A percentile compares a stretch with the other conserved stretches of the same genome.
phyloP scores from a whole-genome alignment of 495 filamentous ascomycete species.

The Hypoxylon fuscum region DNA sequence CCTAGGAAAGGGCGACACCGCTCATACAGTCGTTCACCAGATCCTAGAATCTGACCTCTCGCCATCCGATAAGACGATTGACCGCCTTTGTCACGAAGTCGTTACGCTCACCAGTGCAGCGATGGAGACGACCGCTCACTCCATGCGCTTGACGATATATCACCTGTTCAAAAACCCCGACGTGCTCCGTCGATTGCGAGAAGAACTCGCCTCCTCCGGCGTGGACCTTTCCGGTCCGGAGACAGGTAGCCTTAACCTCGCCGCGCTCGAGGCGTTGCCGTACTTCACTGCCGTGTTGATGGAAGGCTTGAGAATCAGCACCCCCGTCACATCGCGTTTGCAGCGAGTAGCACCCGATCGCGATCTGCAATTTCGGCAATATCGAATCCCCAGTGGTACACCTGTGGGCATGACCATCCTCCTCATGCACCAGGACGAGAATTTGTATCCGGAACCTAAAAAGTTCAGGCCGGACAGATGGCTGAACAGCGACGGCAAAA shows the following conservation, averaged over 20 bases:
- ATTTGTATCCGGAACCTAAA: slow-evolving; percentile 27
- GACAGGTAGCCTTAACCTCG: neutral
- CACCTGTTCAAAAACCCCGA: slow-evolving; percentile 29
- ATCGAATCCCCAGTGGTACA: slow-evolving; percentile 38
- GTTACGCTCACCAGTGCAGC: slow-evolving; percentile 33
- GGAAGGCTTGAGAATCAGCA: slow-evolving; percentile 42
- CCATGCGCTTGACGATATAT: slow-evolving; percentile 35
- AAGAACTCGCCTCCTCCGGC: slow-evolving; percentile 20
- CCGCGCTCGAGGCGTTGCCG: slow-evolving; percentile 36
- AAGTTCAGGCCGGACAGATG: slow-evolving; percentile 31
- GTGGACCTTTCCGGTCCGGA: neutral
- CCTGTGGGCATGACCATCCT: slow-evolving; percentile 45
- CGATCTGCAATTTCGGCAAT: neutral
- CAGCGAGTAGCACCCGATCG: neutral
- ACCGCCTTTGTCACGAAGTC: slow-evolving; percentile 37
- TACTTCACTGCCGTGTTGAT: slow-evolving; percentile 46
- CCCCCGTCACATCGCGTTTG: neutral
- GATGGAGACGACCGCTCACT: slow-evolving; percentile 40
- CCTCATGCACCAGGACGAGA: slow-evolving; percentile 40
- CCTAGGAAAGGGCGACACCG: too few species aligned
- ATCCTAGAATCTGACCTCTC: slow-evolving; percentile 40
- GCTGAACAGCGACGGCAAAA: too few species aligned
- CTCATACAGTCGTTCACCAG: slow-evolving; percentile 36
- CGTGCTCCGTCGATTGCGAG: slow-evolving; percentile 25
- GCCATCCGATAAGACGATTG: slow-evolving; percentile 28